Evolutionary conservation across 2,329 filamentous ascomycete species (phyloP), one percentile per base, ranked within the genome.

Genomic region (Ceratocystis alfenasii): DNA sequence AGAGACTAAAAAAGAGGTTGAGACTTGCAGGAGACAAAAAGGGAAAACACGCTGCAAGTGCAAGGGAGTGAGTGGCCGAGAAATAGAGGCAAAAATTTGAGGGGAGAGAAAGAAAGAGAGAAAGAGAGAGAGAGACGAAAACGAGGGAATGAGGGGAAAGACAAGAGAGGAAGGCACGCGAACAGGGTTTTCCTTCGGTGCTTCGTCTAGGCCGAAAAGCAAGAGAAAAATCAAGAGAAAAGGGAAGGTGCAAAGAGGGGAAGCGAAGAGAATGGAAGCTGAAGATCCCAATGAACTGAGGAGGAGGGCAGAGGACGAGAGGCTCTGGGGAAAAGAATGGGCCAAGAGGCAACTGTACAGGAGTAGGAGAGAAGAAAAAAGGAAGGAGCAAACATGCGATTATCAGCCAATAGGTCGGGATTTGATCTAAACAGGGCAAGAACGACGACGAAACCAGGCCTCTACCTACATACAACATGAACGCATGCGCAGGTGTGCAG

Each of bases 1-100:
- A 65, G 66, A 69, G 68, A 65, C 45, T 59, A 68, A 68, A 68
- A 68, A 61, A 30, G 44, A 64, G 8, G 45, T 61, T 20, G 46
- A 22, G 22, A 22, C n/a, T 20, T 20, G n/a, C 6, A 50, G 46
- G 46, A 50, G 46, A 22, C n/a, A 12, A 50, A 50, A n/a, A 50
- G 6, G n/a, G 46, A 22, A 50, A 22, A n/a, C 6, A 5, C n/a
- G 15, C n/a, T 22, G n/a, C n/a, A n/a, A n/a, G n/a, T n/a, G 17
- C n/a, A n/a, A 50, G 46, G 8, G 22, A 50, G 22, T 22, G 5
- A 50, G 22, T 20, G 2, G 46, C 20, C 36, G 4, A 41, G 36
- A 41, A 41, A 41, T 25, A 28, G 20, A 53, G 46, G 53, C 53
- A 33, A 5, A 59, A 30, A 3, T 36, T 50, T 12, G n/a, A 12